These are phyloP conservation scores for Piloderma croceum DNA, from an alignment of 768 basidiomycete species.

Conservation along the genomic window DNA sequence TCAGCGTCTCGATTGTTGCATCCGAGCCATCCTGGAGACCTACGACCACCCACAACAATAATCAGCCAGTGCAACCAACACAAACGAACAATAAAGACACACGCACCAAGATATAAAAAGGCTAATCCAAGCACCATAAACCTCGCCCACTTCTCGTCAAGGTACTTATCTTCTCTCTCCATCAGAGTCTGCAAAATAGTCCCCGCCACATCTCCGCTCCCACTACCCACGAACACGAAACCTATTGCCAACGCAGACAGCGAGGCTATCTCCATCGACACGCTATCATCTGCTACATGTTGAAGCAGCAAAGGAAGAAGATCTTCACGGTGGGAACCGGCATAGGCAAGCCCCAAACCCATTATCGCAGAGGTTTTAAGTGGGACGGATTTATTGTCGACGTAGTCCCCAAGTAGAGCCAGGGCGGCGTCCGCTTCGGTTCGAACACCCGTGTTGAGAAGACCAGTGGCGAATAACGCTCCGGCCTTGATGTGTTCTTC, in stretches of 20 bases:
- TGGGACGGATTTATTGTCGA: conserved; percentile 78
- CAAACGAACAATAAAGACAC: background rate
- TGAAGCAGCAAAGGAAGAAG: conserved; percentile 74
- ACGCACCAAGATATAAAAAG: conserved; percentile 81
- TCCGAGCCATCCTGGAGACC: conserved; percentile 91
- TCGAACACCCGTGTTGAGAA: conserved; percentile 83
- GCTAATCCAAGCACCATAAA: conserved; percentile 89
- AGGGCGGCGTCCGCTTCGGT: conserved; percentile 92
- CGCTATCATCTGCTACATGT: conserved; percentile 70
- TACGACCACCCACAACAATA: conserved; percentile 24
- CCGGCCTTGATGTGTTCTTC: conserved; percentile 99
- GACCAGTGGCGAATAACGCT: conserved; percentile 89
- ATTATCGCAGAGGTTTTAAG: conserved; percentile 86
- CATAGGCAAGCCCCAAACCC: conserved; percentile 91
- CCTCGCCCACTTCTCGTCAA: conserved; percentile 91
- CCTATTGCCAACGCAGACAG: conserved; percentile 86
- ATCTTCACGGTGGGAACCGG: conserved; percentile 89
- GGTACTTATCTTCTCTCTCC: conserved; percentile 69
- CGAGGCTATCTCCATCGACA: conserved; percentile 85
- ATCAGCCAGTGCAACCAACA: too few species aligned
- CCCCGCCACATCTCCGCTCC: conserved; percentile 86
- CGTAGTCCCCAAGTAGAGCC: conserved; percentile 85
- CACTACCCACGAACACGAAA: conserved; percentile 93
- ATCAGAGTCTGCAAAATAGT: conserved; percentile 88
- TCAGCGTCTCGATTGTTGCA: conserved; percentile 87